A percentile compares a stretch with the other conserved stretches of the same genome.
Conservation (phyloP, 73 alveolate species). For the Paramecium bursaria region DNA sequence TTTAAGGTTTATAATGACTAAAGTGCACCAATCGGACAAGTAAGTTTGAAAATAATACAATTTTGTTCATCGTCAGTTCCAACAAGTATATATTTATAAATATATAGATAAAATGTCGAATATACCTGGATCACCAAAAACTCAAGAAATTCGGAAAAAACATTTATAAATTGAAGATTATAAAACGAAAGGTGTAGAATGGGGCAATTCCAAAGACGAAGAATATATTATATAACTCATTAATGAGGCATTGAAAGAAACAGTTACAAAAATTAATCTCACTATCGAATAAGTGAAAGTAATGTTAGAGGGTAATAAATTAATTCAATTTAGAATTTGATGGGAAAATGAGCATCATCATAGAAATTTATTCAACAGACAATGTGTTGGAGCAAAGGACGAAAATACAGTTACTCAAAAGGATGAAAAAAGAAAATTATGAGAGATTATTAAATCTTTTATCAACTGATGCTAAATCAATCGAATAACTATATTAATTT, state of each 20-base stretch:
- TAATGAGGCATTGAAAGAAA: slow-evolving; percentile 1
- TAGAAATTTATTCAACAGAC: background rate
- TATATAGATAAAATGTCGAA: slow-evolving; percentile 34
- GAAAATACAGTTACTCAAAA: background rate
- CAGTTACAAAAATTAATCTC: background rate
- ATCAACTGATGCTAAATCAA: background rate
- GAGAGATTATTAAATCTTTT: background rate
- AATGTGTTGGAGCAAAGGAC: background rate
- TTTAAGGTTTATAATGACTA: slow-evolving; percentile 30
- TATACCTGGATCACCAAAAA: slow-evolving; percentile 57
- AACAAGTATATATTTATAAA: slow-evolving; percentile 3
- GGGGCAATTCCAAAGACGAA: slow-evolving; percentile 46
- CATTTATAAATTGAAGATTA: slow-evolving; percentile 24
- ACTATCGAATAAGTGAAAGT: slow-evolving; percentile 15
- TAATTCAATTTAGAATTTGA: background rate
- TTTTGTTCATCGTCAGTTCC: slow-evolving; percentile 58
- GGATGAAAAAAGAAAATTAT: background rate
- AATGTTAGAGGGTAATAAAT: background rate
- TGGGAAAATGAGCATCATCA: background rate
- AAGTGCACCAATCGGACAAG: slow-evolving; percentile 45
- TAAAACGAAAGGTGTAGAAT: slow-evolving; percentile 30
- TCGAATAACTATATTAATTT: background rate
- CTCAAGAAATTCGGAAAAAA: slow-evolving; percentile 27
- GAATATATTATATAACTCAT: slow-evolving; percentile 8
- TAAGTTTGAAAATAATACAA: slow-evolving; percentile 48